A percentile compares a stretch with the other conserved stretches of the same genome.
These are phyloP conservation scores for Yamadazyma tumulicola DNA, from an alignment of 805 yeast genomes.

Conservation along the genomic window DNA sequence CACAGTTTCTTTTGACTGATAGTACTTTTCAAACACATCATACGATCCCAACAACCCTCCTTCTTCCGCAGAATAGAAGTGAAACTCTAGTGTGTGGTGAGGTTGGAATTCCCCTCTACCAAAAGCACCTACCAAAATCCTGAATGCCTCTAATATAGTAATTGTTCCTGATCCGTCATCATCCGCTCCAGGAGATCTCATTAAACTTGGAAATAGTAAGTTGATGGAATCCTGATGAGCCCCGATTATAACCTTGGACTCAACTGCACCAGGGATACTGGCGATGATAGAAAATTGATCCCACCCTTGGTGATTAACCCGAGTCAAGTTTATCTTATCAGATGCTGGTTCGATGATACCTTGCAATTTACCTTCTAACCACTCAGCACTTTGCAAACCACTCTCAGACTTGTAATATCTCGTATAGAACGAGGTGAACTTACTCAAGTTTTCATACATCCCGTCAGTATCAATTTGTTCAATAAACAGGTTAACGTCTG, in stretches of 20 bases:
- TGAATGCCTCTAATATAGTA: conserved; percentile 70
- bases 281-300: conserved; percentile 74
- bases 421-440: conserved; percentile 67
- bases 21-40: conserved; percentile 64
- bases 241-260: conserved; percentile 68
- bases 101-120: conserved; percentile 44
- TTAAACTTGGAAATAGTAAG: conserved; percentile 60
- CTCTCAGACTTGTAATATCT: conserved; percentile 70
- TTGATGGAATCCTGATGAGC: conserved; percentile 88
- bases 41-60: conserved; percentile 85
- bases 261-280: conserved; percentile 49
- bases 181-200: conserved; percentile 91
- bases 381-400: conserved; percentile 69
- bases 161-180: conserved; percentile 91
- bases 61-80: conserved; percentile 94
- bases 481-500: conserved; percentile 40
- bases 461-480: conserved; percentile 42
- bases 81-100: conserved; percentile 80
- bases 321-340: conserved; percentile 34
- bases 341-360: conserved; percentile 29
- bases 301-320: conserved; percentile 68
- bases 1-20: conserved; percentile 46
- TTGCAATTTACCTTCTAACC: conserved; percentile 56
- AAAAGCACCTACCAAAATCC: conserved; percentile 48
- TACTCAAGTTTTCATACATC: conserved; percentile 53